Evolutionary conservation across 2,329 filamentous ascomycete species (phyloP), one percentile per base, ranked within the genome.

Genomic region (Fusarium pseudonygamai): DNA sequence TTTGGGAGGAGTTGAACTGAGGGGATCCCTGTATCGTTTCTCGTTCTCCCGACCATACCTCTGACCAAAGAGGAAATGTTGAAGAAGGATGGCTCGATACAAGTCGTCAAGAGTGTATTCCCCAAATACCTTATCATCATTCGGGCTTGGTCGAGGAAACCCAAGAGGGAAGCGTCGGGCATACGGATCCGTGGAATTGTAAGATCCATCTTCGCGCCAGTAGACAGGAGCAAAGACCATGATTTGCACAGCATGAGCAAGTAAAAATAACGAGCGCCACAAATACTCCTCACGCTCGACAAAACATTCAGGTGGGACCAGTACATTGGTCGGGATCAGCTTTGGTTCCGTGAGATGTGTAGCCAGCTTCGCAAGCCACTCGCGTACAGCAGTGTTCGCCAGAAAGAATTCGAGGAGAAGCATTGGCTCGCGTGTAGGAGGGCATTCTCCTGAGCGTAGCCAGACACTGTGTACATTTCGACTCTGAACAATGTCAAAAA

Each of bases 121-220:
- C 0, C 52, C 26, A 28, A 40, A n/a, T 0, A 6, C 15, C 0
- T 14, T 13, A 0, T 42, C 15, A 15, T 42, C 52, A 0, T 24
- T 7, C 6, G 32, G 0, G 8, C 0, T 22, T 28, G 24, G 49
- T 6, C 0, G 0, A 0, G 49, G 49, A 52, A 53, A 28, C 3
- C 0, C 3, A 0, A 53, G 24, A 5, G 50, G 50, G 20, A 30
- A 28, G 9, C 24, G 34, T 2, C 50, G 20, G 10, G 5, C 13
- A 22, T 32, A 42, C 0, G 12, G 0, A 3, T 16, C 39, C 0
- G 28, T 43, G 0, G 26, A 42, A 0, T 32, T 34, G 28, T 43
- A 40, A 0, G 39, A 42, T n/a, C 37, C 28, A 24, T 43, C 16
- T 0, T 13, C 37, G 1, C 2, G 37, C 18, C 22, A 56, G 1